Base-by-base conservation (phyloP, 345 rosid genomes). In the Xanthoceras sorbifolium region DNA sequence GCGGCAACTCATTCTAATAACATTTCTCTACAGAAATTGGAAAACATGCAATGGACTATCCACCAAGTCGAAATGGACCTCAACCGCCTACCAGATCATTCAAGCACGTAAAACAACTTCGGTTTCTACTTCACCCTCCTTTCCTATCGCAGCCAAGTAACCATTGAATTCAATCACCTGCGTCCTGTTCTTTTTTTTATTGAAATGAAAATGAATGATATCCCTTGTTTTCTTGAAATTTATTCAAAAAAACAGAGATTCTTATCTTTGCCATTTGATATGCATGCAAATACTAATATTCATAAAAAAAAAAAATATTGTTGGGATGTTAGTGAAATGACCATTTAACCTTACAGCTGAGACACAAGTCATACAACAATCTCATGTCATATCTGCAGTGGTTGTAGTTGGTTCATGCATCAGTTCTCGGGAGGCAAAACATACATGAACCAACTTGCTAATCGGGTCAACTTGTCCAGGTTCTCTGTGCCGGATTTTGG, bases 21-120 rank as follows among this genome's bases (percentile, higher is more conserved):
- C 64, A 6, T 74, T 42, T 64, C 36, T 29, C 42, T 80, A 61
- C 97, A 96, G 98, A 93, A 93, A 91, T 74, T 93, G 83, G 95
- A 92, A 82, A 89, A 91, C 50, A 91, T 94, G 99, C 97, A 92
- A 76, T 96, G 99, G 98, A 93, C 98, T 0, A 96, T 96, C 65
- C 91, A 91, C 73, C 93, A 96, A 87, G 97, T 93, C 15, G 97
- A 96, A 76, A 91, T 89, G 94, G 99, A 96, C 84, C 88, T 96
- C 61, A 90, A 90, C 63, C 94, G 85, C 67, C 73, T 88, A 50
- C 93, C 89, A 44, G 90, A 93, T 84, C 86, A 84, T 9, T 76
- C 82, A 17, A 81, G 80, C 78, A 36, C 85, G 3, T 91, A 74
- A 84, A 11, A 20, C 82, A 9, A 14, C 54, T 3, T 4, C 4